These are phyloP conservation scores for Parachaetomium inaequale DNA, from an alignment of 495 filamentous ascomycete species.

Conservation along the genomic window DNA sequence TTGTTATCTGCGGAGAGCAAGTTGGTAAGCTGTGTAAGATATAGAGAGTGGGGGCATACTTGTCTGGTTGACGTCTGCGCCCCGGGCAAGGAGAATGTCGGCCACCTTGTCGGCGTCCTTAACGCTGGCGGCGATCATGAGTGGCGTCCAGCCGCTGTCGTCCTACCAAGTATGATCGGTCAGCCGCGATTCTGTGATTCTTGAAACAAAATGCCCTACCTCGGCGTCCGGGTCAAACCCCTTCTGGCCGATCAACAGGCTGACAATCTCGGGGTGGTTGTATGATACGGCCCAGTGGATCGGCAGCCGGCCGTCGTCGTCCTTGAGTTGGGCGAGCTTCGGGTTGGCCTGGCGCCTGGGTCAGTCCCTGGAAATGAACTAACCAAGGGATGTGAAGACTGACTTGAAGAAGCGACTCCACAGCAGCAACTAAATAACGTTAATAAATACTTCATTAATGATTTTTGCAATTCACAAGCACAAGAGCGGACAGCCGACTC, in stretches of 20 bases:
- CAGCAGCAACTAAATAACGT: constrained; percentile 47
- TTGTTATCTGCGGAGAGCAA: constrained; percentile 12
- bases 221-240: constrained; percentile 86
- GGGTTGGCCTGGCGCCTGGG: constrained; percentile 62
- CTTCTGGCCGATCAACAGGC: constrained; percentile 63
- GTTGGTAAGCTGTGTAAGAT: constrained; percentile 2
- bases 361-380: constrained; percentile 12
- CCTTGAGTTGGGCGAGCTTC: constrained; percentile 67
- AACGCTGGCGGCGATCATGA: constrained; percentile 88
- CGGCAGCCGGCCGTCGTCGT: constrained; percentile 86
- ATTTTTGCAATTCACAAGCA: constrained; percentile 5
- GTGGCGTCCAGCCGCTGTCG: constrained; percentile 84
- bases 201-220: constrained; percentile 41
- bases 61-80: constrained; percentile 76
- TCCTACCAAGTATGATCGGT: constrained; percentile 53
- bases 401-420: constrained; percentile 77
- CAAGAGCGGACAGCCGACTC: constrained; percentile 37
- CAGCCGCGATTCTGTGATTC: neutral
- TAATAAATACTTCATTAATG: neutral
- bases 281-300: constrained; percentile 94
- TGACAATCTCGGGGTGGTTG: constrained; percentile 71
- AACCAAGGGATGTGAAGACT: constrained; percentile 20
- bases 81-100: constrained; percentile 72
- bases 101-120: constrained; percentile 66
- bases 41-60: constrained; percentile 45